Base-by-base conservation (phyloP, 225 moss, liverwort and hornwort genomes). In the Thuidium tamariscinum region DNA sequence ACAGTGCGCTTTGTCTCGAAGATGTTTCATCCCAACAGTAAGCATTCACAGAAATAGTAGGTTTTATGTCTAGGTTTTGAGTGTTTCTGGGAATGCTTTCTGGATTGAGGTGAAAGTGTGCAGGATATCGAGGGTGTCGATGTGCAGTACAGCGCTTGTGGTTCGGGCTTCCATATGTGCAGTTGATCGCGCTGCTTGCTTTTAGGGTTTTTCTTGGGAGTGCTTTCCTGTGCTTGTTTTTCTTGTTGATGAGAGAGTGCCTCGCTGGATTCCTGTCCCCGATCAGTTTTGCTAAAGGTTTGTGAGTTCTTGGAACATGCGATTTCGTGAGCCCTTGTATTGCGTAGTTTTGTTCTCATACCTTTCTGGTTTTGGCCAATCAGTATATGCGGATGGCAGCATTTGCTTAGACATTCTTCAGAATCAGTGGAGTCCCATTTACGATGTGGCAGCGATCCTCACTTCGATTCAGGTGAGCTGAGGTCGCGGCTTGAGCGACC, bases 371-470 rank as follows among this genome's bases (percentile, higher is more conserved):
- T 91, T 71, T 84, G 90, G 10, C 9, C 37, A 39, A 68, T 82
- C 94, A 98, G 98, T 98, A 79, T 98, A 98, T 89, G 98, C 98
- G 65, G 98, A 98, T 82, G 98, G 98, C 44, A 98, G 98, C 73
- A 98, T 98, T 79, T 98, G 98, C 90, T 94, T 98, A 64, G 98
- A 98, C 86, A 98, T 98, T 88, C 92, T 98, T 55, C 98, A 98
- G 91, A 98, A 98, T 91, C 98, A 98, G 82, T 98, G 98, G 98
- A 98, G 98, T 89, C 98, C 98, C 52, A 98, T 98, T 71, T 98
- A 98, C 82, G 98, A 98, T 85, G 98, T 98, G 79, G 98, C 98
- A 83, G 98, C 98, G 42, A 98, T 98, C 77, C 95, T 98, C 76
- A 98, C 98, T 65, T 98, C 98, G 52, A 98, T 98, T 82, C 98